These are phyloP conservation scores for Neopestalotiopsis clavispora DNA, from an alignment of 2,329 filamentous ascomycete genomes.

Conservation along the genomic window DNA sequence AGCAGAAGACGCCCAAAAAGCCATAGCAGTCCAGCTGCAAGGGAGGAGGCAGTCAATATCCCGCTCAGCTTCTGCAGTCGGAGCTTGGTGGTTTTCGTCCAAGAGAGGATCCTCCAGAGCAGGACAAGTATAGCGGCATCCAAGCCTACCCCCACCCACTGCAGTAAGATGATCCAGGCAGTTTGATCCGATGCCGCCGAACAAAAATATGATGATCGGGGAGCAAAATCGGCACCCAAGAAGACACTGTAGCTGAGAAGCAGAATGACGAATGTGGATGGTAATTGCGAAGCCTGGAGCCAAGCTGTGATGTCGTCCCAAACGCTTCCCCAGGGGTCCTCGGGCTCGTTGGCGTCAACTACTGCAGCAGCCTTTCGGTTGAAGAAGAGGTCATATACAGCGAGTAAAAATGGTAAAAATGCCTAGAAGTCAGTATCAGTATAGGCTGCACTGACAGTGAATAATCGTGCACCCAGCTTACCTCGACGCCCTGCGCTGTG, in stretches of 20 bases:
- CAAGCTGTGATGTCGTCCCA: constrained; percentile 54
- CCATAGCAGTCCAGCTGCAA: constrained; percentile 44
- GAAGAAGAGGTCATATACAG: constrained; percentile 50
- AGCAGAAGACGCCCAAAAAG: constrained; percentile 36
- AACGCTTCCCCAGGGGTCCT: constrained; percentile 47
- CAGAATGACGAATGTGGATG: constrained; percentile 40
- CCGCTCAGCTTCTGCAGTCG: constrained; percentile 51
- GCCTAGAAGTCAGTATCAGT: constrained; percentile 38
- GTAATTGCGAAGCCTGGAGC: constrained; percentile 47
- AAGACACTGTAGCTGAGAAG: constrained; percentile 50
- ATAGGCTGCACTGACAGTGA: not conserved
- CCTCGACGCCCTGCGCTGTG: constrained; percentile 54
- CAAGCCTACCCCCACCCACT: constrained; percentile 49
- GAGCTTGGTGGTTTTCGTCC: constrained; percentile 52
- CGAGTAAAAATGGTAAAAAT: constrained; percentile 51
- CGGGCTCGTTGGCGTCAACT: constrained; percentile 51
- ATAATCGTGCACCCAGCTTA: constrained; percentile 23
- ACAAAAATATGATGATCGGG: constrained; percentile 57
- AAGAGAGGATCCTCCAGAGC: constrained; percentile 56
- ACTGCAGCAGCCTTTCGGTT: constrained; percentile 31
- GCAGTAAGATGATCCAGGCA: constrained; percentile 42
- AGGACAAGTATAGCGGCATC: constrained; percentile 53
- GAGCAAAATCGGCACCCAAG: constrained; percentile 41
- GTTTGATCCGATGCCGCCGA: constrained; percentile 47
- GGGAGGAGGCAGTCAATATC: constrained; percentile 46